Percentiles rank a stretch among this genome's conserved stretches.
These are phyloP conservation scores for Fonsecaea multimorphosa DNA, from an alignment of 2,329 filamentous ascomycete species.

Conservation along the genomic window DNA sequence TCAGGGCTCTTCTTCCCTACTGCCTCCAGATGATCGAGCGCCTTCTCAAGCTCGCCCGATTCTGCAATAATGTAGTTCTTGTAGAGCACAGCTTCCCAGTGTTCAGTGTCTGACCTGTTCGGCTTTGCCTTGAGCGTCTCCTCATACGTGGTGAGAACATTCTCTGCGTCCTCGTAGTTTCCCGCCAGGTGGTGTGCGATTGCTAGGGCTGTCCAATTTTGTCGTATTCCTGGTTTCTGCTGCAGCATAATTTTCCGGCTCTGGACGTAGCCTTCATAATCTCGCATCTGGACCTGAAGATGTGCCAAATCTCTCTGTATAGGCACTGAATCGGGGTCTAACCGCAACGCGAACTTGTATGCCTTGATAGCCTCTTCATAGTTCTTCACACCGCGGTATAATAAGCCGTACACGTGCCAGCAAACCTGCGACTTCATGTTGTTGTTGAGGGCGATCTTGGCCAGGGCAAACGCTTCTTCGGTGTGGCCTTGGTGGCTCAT, in stretches of 20 bases:
- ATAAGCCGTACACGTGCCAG: conserved; percentile 97
- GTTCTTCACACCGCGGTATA: conserved; percentile 94
- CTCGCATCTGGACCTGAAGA: conserved; percentile 93
- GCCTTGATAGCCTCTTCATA: conserved; percentile 99
- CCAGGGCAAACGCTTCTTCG: conserved; percentile 91
- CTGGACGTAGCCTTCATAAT: conserved; percentile 91
- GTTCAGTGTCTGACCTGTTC: conserved; percentile 79
- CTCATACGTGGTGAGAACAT: conserved; percentile 88
- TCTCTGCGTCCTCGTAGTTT: conserved; percentile 83
- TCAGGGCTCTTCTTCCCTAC: conserved; percentile 81
- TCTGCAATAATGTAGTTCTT: conserved; percentile 95
- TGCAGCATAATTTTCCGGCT: conserved; percentile 88
- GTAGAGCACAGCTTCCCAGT: conserved; percentile 92
- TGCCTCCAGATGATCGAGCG: conserved; percentile 82
- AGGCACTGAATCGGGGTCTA: conserved; percentile 92
- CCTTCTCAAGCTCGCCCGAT: conserved; percentile 79
- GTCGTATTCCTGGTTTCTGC: conserved; percentile 77
- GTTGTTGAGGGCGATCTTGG: conserved; percentile 87
- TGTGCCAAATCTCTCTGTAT: conserved; percentile 93
- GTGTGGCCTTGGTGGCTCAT: conserved; percentile 90
- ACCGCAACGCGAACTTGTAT: conserved; percentile 90
- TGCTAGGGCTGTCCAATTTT: conserved; percentile 97
- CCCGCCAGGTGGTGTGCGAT: conserved; percentile 92
- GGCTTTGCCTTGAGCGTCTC: conserved; percentile 82
- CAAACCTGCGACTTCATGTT: conserved; percentile 99